phyloP scores from a whole-genome alignment of 352 stramenopile genomes.

The Blastocystis sp. region DNA sequence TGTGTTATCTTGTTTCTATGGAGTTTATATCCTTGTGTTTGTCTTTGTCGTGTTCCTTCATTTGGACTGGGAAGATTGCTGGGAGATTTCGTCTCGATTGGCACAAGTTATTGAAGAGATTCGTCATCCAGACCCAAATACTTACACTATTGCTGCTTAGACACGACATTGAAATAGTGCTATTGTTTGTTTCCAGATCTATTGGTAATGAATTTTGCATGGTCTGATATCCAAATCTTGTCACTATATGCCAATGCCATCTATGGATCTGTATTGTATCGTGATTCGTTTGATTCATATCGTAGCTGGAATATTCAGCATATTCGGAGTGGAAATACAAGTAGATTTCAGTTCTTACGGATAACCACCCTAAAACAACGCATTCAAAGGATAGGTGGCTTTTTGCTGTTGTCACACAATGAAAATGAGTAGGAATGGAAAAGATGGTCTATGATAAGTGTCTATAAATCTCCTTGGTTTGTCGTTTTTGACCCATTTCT shows the following conservation, averaged over 20 bases:
- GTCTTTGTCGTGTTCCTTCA: not conserved
- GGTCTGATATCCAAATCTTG: not conserved
- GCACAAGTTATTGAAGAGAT: conserved; percentile 32
- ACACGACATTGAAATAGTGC: not conserved
- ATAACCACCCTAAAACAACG: not conserved
- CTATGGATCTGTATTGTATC: conserved; percentile 40
- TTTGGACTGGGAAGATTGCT: not conserved
- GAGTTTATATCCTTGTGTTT: conserved; percentile 47
- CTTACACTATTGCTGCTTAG: not conserved
- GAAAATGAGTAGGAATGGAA: not conserved
- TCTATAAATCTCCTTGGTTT: conserved; percentile 2
- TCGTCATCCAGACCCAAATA: conserved; percentile 4
- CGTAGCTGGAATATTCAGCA: conserved; percentile 22
- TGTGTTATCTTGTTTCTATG: conserved; percentile 45
- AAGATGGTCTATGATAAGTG: not conserved
- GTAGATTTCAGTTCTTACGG: not conserved
- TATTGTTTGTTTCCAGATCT: not conserved
- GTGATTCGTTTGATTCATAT: not conserved
- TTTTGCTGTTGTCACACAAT: not conserved
- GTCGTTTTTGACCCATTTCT: conserved; percentile 1
- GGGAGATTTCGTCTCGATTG: conserved; percentile 3
- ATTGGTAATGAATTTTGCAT: not conserved
- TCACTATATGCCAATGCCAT: conserved; percentile 13
- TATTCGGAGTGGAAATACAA: not conserved
- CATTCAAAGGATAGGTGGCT: not conserved